These are phyloP conservation scores for Pseudoneurospora amorphoporcata DNA, from an alignment of 495 filamentous ascomycete species.

Conservation along the genomic window DNA sequence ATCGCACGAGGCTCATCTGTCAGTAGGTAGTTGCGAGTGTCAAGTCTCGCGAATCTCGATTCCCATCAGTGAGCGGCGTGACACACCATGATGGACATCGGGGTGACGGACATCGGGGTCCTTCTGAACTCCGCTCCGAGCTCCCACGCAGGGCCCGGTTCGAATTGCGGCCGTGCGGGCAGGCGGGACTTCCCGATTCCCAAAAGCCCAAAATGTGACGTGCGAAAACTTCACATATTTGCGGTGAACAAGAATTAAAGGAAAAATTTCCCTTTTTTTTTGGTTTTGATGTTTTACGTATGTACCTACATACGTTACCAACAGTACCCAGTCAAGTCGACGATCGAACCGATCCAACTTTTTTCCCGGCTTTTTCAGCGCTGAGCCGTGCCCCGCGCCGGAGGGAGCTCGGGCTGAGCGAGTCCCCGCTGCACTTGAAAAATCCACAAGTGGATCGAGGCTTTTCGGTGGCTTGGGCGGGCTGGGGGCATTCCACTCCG, in stretches of 20 bases:
- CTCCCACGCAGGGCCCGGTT: too few relatives aligned
- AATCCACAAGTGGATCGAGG: not conserved
- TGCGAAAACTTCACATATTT: too few relatives aligned
- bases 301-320: too few relatives aligned
- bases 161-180: too few relatives aligned
- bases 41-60: not conserved
- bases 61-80: not conserved
- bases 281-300: too few relatives aligned
- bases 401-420: not conserved
- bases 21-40: not conserved
- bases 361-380: too few relatives aligned
- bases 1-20: not conserved
- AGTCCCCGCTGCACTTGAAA: not conserved
- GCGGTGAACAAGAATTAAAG: too few relatives aligned
- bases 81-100: not conserved
- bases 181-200: too few relatives aligned
- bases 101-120: not conserved
- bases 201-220: too few relatives aligned
- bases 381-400: not conserved
- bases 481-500: not conserved
- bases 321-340: too few relatives aligned
- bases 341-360: too few relatives aligned
- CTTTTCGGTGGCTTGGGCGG: not conserved
- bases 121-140: not conserved
- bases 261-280: too few relatives aligned